Evolutionary conservation across 345 rosid species (phyloP), one percentile per base, ranked within the genome.

Genomic region (Citrus sp.): DNA sequence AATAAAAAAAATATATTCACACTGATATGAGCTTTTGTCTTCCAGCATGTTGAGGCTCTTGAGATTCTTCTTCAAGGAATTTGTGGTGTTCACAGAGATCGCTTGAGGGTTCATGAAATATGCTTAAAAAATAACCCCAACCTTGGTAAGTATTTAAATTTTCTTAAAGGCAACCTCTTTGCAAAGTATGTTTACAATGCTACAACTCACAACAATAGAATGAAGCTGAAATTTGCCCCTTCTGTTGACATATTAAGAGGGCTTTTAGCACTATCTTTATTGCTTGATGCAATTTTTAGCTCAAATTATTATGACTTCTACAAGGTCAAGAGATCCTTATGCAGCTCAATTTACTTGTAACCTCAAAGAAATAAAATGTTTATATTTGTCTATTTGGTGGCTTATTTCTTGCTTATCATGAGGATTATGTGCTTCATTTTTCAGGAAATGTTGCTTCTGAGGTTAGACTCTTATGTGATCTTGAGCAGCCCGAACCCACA

Each of bases 51-150:
- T 49, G 98, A 96, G 89, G 99, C 98, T n/a, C 94, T 96, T 66
- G 97, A 92, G 86, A 96, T 96, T 82, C 98, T 96, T 76, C 94
- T 96, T 82, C 99, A 91, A 78, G 99, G 98, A 82, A 97, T 94
- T 37, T 96, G 98, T 82, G 99, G 99, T 75, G 98, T 94, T 83
- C 94, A 89, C n/a, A 92, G 86, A 59, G 94, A 92, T 80, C 91
- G 88, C 67, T 79, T 96, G 74, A 90, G 94, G 87, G 89, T 96
- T 63, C 99, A 96, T 88, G 99, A 96, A 84, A 80, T 96, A 8
- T 89, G 90, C 81, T 89, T 94, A 51, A 96, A 89, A 89, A 94
- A 93, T 62, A 86, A 82, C 27, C 94, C 97, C 38, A 89, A 87
- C 79, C 94, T 96, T 58, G 97, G 99, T 91, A 78, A 80, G 67